Evolutionary conservation across 2,329 filamentous ascomycete genomes (phyloP), one percentile per base, ranked within the genome.

Genomic region (Claviceps maximensis): DNA sequence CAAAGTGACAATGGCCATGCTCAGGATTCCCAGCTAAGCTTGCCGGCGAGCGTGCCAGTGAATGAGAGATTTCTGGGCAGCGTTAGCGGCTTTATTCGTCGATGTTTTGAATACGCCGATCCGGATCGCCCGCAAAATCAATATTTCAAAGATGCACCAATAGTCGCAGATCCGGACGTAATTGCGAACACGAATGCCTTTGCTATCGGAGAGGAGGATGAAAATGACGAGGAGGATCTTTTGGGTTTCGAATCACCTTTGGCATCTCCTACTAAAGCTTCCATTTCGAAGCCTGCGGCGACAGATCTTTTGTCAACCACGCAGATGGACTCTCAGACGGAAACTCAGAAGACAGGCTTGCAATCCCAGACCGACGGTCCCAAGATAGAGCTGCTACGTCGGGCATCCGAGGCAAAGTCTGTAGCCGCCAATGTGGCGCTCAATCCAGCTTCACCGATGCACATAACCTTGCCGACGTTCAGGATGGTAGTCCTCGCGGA

Each of bases 401-500:
- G 61, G 50, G 74, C 74, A 31, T 82, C 81, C 49, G 84, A 82
- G 63, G 79, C 84, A 8, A 79, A 83, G 62, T 82, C 84, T 1
- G 83, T 89, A 64, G 80, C 86, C 21, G 89, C 89, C 47, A 98
- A 98, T 64, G 82, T 84, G 9, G 93, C 93, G 0, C 78, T 98
- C 4, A 90, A 98, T 65, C 93, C 93, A 2, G 84, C 89, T 27
- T 91, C 95, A 58, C 93, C 93, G 7, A 78, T 98, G 0, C 87
- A 96, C 66, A 96, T 98, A 63, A 97, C 93, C 1, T 78, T 98
- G 1, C 93, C 93, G 1, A 98, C 93, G 0, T 98, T 98, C 77
- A 86, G 93, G 58, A 98, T 98, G 93, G 89, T 98, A 3, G 87
- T 98, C 10, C 80, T 98, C 8, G 93, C 93, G 45, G 93, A 98